Base-by-base conservation (phyloP, 257 asterid genomes). In the Ilex aquifolium region DNA sequence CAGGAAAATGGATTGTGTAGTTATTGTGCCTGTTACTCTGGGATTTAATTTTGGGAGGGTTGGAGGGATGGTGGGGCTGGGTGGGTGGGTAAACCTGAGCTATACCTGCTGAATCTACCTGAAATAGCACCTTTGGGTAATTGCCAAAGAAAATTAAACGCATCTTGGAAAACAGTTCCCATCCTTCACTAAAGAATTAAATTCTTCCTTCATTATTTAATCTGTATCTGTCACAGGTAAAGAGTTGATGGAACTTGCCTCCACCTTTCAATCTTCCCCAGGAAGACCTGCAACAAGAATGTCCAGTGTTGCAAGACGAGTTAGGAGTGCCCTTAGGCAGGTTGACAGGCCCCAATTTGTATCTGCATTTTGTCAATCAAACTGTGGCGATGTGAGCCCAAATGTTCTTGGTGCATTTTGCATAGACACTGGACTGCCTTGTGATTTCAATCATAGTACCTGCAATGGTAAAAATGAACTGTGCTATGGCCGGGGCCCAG, bases 351-450 rank as follows among this genome's bases (percentile, higher is more conserved):
- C 99, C 10, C 77, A 67, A 61, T 93, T 93, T 81, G 92, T 93
- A 63, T 83, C 97, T n/a, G 95, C 99, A 71, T 93, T 90, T 83
- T 93, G 99, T 76, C 99, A 93, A 75, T 70, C 84, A 60, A 93
- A 93, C 68, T 93, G 99, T 65, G 99, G 99, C 13, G 99, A 93
- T 61, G 97, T 93, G 65, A 90, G 99, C 73, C 99, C 99, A 32
- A 93, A 93, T 82, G 97, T 87, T 69, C 99, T 90, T 30, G 99
- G 99, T 67, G 84, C 99, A 49, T 93, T 90, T 81, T 93, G 99
- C 74, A 79, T 40, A 13, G 99, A 93, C 74, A 85, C 99, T 27
- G 97, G 99, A 63, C 65, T 90, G 73, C 90, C 97, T 72, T 93
- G 99, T 69, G 97, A 93, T 57, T 93, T 93, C 83, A 93, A 93